phyloP scores from a whole-genome alignment of 176 grass and related monocot genomes.

The Avena sativa region DNA sequence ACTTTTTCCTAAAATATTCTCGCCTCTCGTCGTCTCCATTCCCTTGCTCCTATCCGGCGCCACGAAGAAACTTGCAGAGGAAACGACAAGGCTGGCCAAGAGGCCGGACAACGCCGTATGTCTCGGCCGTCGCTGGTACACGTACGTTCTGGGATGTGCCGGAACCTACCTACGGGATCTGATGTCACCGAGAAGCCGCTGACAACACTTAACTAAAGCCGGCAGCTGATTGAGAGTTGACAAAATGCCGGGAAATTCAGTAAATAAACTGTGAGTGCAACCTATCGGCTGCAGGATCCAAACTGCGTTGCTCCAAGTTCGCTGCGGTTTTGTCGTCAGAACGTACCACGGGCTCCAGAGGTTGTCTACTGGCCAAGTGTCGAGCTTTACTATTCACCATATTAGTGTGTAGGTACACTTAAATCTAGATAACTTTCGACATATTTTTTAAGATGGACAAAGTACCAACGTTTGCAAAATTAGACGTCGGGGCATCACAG shows the following conservation, averaged over 20 bases:
- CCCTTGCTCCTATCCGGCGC: background rate
- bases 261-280: background rate
- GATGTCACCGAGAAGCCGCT: background rate
- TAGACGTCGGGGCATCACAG: conserved; percentile 16
- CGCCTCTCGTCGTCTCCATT: too few relatives aligned
- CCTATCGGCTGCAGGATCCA: background rate
- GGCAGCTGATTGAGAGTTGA: background rate
- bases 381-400: too few relatives aligned
- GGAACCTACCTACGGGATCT: background rate
- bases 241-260: background rate
- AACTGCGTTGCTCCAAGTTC: too few relatives aligned
- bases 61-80: background rate
- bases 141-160: background rate
- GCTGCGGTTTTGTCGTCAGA: background rate
- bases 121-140: conserved; percentile 24
- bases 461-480: background rate
- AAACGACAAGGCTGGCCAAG: conserved; percentile 9
- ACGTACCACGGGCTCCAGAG: background rate
- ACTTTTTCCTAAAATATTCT: conserved; percentile 43
- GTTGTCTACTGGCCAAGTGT: too few relatives aligned
- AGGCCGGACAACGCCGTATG: background rate
- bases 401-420: too few relatives aligned
- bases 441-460: too few relatives aligned
- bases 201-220: background rate
- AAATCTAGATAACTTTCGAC: too few relatives aligned